Evolutionary conservation across 257 asterid species (phyloP), one percentile per base, ranked within the genome.

Genomic region (Solanum neorickii): DNA sequence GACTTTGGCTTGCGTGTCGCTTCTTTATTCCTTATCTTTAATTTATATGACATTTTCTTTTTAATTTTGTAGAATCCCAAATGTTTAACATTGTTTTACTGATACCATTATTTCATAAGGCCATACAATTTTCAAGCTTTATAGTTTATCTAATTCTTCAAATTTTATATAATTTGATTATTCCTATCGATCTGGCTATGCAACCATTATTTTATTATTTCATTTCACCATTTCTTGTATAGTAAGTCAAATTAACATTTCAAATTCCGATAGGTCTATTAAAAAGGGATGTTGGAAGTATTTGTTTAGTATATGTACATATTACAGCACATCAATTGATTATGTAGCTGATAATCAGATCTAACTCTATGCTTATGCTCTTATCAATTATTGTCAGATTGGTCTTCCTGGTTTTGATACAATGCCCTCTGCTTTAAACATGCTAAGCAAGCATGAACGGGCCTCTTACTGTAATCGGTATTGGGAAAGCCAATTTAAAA

Each of bases 391-490:
- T 84, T 88, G 60, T 87, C 98, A 97, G 99, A 95, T 97, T 91
- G 99, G 99, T 77, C 99, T 97, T 93, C 99, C 99, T 90, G 99
- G 99, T 88, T 97, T 93, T 94, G 98, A 97, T 92, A 93, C 99
- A 33, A 93, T 97, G 99, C 99, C 99, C 76, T 96, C 99, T 74
- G 94, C 99, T 65, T 95, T 97, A 87, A 93, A 95, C 90, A 90
- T 96, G 97, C 92, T 97, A 89, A 93, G 97, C 95, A 97, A 93
- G 95, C 98, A 97, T 91, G 99, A 97, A 89, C 90, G 99, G 37
- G 99, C 98, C 83, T 94, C 99, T 76, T 97, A 96, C 88, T 97
- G 99, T 89, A 97, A 97, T 90, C 95, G 93, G 83, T 95, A 97
- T 89, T 97, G 99, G 99, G 99, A 97, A 92, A 91, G 92, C 91